Evolutionary conservation across 202 grass and related monocot species (phyloP).

Genomic region (Hordeum pubiflorum): DNA sequence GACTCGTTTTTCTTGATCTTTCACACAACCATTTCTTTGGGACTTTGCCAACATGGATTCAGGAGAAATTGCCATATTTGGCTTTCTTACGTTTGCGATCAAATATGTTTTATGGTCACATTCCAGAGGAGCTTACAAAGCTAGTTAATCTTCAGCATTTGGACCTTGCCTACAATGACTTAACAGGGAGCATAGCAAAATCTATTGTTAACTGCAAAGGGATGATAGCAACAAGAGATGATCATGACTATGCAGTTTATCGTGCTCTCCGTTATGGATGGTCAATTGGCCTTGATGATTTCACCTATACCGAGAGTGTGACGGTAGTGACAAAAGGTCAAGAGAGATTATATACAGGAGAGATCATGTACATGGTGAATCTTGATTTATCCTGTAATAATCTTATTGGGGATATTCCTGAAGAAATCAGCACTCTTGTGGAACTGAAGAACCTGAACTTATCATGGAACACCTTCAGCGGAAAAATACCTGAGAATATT

Average conservation of each 20-base stretch:
- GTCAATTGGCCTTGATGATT: no score
- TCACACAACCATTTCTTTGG: conserved; percentile 29
- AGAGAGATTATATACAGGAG: no score
- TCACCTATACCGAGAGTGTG: no score
- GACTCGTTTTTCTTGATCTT: conserved; percentile 33
- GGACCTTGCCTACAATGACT: not conserved
- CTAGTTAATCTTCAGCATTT: not conserved
- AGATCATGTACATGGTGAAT: no score
- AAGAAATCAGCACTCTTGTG: not conserved
- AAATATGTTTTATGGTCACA: not conserved
- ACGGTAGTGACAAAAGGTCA: no score
- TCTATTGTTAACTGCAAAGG: not conserved
- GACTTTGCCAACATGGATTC: conserved; percentile 21
- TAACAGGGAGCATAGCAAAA: not conserved
- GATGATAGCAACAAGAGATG: not conserved
- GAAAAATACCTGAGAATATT: not conserved
- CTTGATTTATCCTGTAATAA: no score
- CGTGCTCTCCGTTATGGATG: no score
- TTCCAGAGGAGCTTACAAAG: not conserved
- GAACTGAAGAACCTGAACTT: not conserved
- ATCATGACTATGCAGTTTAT: no score
- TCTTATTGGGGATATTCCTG: not conserved
- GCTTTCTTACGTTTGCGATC: not conserved
- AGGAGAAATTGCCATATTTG: not conserved
- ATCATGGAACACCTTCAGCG: not conserved